Percentiles rank a stretch among this genome's conserved stretches.
phyloP scores from a whole-genome alignment of 257 asterid genomes.

The Solanum etuberosum region DNA sequence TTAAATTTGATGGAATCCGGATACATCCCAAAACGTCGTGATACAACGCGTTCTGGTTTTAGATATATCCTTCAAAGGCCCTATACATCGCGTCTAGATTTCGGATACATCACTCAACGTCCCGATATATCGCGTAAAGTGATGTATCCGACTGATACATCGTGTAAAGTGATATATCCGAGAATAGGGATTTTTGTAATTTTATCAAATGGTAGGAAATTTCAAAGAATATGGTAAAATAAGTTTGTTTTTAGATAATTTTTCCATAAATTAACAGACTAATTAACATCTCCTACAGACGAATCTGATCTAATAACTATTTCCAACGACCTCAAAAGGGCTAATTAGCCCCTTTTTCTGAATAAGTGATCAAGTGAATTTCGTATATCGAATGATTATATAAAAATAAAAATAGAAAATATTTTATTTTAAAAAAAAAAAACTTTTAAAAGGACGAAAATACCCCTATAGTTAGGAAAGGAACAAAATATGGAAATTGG shows the following conservation, averaged over 20 bases:
- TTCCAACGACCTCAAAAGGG: not conserved
- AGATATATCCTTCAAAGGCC: no score
- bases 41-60: no score
- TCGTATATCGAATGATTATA: not conserved
- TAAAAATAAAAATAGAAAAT: no score
- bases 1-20: rapidly evolving
- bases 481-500: not conserved
- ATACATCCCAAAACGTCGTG: no score
- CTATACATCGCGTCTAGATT: no score
- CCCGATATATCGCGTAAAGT: not conserved
- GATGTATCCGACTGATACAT: no score
- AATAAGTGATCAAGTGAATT: not conserved
- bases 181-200: not conserved
- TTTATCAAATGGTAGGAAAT: not conserved
- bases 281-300: not conserved
- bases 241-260: not conserved
- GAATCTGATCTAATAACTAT: not conserved
- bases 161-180: not conserved
- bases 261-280: not conserved
- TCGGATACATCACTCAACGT: not conserved
- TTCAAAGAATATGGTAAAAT: no score
- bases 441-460: not conserved
- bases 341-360: not conserved
- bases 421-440: not conserved
- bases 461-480: not conserved